These are phyloP conservation scores for Chara braunii DNA, from an alignment of 139 green algal genomes.

Conservation along the genomic window DNA sequence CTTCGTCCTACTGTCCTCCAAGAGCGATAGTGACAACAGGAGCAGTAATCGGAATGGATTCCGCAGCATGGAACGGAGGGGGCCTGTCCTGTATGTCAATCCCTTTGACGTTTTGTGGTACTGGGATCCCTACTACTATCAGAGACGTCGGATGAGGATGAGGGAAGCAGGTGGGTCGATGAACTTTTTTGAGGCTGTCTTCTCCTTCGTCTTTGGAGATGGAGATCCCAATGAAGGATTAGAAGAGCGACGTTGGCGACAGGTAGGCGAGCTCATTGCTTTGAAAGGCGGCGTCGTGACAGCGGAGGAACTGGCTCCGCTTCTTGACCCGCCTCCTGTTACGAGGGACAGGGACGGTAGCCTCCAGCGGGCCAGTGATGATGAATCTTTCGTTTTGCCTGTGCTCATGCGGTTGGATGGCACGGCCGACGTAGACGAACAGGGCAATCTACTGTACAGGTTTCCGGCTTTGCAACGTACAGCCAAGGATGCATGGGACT, in stretches of 20 bases:
- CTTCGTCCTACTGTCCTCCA: constrained; percentile 51
- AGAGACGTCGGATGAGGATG: constrained; percentile 12
- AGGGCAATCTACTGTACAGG: constrained; percentile 78
- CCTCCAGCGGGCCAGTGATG: neutral
- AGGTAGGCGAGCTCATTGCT: constrained; percentile 48
- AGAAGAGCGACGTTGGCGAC: constrained; percentile 69
- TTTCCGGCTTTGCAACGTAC: constrained; percentile 76
- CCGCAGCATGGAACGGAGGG: constrained; percentile 20
- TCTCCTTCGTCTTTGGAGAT: constrained; percentile 95
- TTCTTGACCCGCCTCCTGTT: constrained; percentile 55
- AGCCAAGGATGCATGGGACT: constrained; percentile 23
- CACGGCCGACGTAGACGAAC: constrained; percentile 69
- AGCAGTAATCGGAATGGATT: constrained; percentile 18
- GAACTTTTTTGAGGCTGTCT: constrained; percentile 75
- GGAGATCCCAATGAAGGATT: constrained; percentile 80
- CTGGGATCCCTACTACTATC: constrained; percentile 62
- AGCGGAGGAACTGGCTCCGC: constrained; percentile 89
- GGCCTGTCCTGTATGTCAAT: constrained; percentile 38
- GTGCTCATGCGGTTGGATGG: constrained; percentile 77
- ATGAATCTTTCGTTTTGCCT: constrained; percentile 82
- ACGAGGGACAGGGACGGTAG: constrained; percentile 1
- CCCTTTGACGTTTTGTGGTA: constrained; percentile 40
- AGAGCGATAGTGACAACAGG: constrained; percentile 5
- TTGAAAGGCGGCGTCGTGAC: constrained; percentile 73
- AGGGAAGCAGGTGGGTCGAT: constrained; percentile 38